These are phyloP conservation scores for Stachybotrys chlorohalonatus DNA, from an alignment of 2,329 filamentous ascomycete species.

Conservation along the genomic window DNA sequence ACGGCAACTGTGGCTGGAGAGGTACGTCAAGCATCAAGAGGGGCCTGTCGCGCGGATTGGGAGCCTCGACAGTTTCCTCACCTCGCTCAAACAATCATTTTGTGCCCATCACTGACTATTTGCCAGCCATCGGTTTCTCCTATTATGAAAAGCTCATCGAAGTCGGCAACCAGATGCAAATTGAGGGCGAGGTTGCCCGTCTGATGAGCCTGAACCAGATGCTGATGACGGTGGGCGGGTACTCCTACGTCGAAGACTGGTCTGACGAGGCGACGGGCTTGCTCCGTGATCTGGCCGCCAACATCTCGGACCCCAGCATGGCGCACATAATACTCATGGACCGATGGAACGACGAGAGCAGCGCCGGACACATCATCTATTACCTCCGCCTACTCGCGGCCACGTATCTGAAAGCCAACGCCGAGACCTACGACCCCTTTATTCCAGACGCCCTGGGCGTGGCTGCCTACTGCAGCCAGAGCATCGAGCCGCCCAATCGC, in stretches of 20 bases:
- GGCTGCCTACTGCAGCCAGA: slow-evolving; percentile 58
- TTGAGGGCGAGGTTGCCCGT: slow-evolving; percentile 63
- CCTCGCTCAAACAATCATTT: not conserved
- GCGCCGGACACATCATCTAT: slow-evolving; percentile 72
- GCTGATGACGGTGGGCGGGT: slow-evolving; percentile 63
- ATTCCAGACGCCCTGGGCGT: slow-evolving; percentile 51
- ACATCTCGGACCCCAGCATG: slow-evolving; percentile 50
- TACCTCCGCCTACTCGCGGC: slow-evolving; percentile 75
- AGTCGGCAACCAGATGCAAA: slow-evolving; percentile 51
- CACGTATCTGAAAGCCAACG: slow-evolving; percentile 72
- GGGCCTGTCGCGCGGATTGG: no score
- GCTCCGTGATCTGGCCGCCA: slow-evolving; percentile 51
- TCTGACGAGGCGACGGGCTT: slow-evolving; percentile 65
- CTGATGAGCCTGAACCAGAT: slow-evolving; percentile 63
- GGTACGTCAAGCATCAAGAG: slow-evolving; percentile 44
- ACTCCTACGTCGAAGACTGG: slow-evolving; percentile 69
- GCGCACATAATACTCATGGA: slow-evolving; percentile 46
- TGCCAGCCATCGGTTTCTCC: slow-evolving; percentile 75
- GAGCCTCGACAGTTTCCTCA: no score
- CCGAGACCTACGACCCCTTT: slow-evolving; percentile 62
- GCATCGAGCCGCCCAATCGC: slow-evolving; percentile 64
- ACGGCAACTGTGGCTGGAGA: slow-evolving; percentile 97
- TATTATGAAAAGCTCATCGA: slow-evolving; percentile 84
- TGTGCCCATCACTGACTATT: not conserved
- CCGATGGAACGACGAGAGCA: slow-evolving; percentile 63